Evolutionary conservation across 148 eudicot species (phyloP).

Genomic region (Rhododendron mucronatum): DNA sequence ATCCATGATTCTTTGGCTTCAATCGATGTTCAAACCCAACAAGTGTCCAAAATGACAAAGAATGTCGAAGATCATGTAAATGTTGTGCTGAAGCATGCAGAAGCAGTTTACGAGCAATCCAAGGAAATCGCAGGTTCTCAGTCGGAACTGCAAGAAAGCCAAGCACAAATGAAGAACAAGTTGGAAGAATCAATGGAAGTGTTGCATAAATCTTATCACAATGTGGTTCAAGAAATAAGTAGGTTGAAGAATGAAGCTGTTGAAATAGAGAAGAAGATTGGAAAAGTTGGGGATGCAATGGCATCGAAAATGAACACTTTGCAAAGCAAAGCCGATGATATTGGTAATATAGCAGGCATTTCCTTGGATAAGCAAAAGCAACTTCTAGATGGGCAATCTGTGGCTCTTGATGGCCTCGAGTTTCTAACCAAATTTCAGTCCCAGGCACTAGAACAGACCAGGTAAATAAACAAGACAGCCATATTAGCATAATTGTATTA

Average conservation of each 20-base stretch:
- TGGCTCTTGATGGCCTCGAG: slow-evolving; percentile 64
- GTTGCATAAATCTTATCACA: slow-evolving; percentile 45
- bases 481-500: background rate
- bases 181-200: slow-evolving; percentile 49
- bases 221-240: slow-evolving; percentile 42
- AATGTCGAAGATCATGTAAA: slow-evolving; percentile 40
- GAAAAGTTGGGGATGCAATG: slow-evolving; percentile 55
- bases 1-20: slow-evolving; percentile 51
- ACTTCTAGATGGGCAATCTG: slow-evolving; percentile 59
- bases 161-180: slow-evolving; percentile 45
- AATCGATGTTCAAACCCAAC: slow-evolving; percentile 42
- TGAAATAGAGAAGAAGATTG: slow-evolving; percentile 55
- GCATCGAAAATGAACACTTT: slow-evolving; percentile 44
- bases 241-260: slow-evolving; percentile 39
- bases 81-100: slow-evolving; percentile 39
- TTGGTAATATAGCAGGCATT: slow-evolving; percentile 41
- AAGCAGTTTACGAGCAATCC: slow-evolving; percentile 44
- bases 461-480: slow-evolving; percentile 24
- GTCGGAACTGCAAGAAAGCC: slow-evolving; percentile 50
- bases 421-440: slow-evolving; percentile 49
- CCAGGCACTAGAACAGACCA: slow-evolving; percentile 74
- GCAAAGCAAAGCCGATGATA: slow-evolving; percentile 68
- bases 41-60: slow-evolving; percentile 40
- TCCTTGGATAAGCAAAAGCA: slow-evolving; percentile 71
- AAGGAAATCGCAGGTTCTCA: slow-evolving; percentile 56